Evolutionary conservation across 257 asterid species (phyloP), one percentile per base, ranked within the genome.

Genomic region (Solanum pennellii): DNA sequence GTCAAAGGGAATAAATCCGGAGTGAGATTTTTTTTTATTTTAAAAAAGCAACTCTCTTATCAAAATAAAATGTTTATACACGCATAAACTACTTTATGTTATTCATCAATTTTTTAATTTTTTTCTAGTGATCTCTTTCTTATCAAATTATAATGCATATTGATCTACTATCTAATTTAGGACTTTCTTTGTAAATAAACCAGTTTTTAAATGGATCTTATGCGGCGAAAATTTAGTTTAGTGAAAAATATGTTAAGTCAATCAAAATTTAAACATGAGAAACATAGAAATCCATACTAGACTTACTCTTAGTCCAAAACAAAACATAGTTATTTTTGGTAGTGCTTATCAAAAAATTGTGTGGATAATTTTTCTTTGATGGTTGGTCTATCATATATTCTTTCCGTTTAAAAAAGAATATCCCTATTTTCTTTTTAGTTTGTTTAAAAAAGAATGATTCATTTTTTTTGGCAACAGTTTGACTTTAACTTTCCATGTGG

Each of bases 381-480:
- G 39, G 39, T 52, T 18, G 9, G 2, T 18, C 7, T 52, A 52
- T 52, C 4, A 2, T 3, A 18, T 52, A 16, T 33, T 1, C 3
- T 0, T 0, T 4, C 35, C 0, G 5, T 33, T 33, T 3, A 33
- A 33, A 33, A 33, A 0, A 3, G 0, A 33, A 33, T 33, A 3
- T 33, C 0, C 0, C 3, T 31, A 31, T 31, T 33, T 33, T 33
- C 5, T 33, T 3, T 3, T 33, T 33, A 33, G 0, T 33, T 33
- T 33, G 3, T 33, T 33, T 33, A 3, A 3, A 33, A 33, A 33
- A 33, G 1, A 31, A 2, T 31, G 1, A 3, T 3, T 33, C 35
- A 33, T 33, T 33, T 33, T 33, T 31, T 33, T 33, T 33, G 1
- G 3, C 1, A 33, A 33, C 0, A 33, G 3, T 33, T 33, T 33